These are phyloP conservation scores for Fusarium humuli DNA, from an alignment of 2,329 filamentous ascomycete genomes.

Conservation along the genomic window DNA sequence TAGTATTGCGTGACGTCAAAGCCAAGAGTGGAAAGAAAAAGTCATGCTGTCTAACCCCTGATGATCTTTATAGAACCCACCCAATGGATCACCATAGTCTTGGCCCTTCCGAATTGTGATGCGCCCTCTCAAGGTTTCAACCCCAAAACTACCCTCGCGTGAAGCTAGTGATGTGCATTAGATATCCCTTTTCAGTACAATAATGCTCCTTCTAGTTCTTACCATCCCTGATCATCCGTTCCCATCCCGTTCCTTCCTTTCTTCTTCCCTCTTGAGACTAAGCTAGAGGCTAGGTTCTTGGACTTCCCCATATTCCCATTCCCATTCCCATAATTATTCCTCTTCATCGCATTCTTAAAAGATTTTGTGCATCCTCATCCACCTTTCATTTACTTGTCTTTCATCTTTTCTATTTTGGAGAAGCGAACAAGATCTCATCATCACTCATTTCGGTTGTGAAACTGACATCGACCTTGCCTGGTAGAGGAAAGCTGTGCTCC, in stretches of 20 bases:
- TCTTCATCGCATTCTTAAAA: neutral
- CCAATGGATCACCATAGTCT: constrained; percentile 20
- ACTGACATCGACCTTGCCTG: constrained; percentile 15
- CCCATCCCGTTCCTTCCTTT: constrained; percentile 15
- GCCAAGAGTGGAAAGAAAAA: constrained; percentile 2
- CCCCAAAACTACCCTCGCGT: neutral
- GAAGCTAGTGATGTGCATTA: constrained; percentile 36
- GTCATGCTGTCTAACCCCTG: constrained; percentile 29
- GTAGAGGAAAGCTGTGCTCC: constrained; percentile 45
- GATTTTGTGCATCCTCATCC: constrained; percentile 28
- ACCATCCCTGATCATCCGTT: constrained; percentile 33
- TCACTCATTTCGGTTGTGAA: constrained; percentile 42
- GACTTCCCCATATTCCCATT: constrained; percentile 16
- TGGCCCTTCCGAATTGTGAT: constrained; percentile 35
- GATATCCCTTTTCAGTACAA: constrained; percentile 36
- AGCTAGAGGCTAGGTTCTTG: too few relatives aligned
- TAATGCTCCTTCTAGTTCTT: neutral
- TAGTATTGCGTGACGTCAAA: constrained; percentile 35
- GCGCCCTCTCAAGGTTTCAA: constrained; percentile 26
- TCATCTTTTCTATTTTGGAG: constrained; percentile 4
- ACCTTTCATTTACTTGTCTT: constrained; percentile 28
- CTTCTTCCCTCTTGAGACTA: neutral
- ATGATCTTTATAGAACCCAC: constrained; percentile 34
- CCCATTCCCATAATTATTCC: constrained; percentile 9
- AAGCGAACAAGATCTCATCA: constrained; percentile 33